These are phyloP conservation scores for Rhizopogon vesiculosus DNA, from an alignment of 768 basidiomycete genomes.

Conservation along the genomic window DNA sequence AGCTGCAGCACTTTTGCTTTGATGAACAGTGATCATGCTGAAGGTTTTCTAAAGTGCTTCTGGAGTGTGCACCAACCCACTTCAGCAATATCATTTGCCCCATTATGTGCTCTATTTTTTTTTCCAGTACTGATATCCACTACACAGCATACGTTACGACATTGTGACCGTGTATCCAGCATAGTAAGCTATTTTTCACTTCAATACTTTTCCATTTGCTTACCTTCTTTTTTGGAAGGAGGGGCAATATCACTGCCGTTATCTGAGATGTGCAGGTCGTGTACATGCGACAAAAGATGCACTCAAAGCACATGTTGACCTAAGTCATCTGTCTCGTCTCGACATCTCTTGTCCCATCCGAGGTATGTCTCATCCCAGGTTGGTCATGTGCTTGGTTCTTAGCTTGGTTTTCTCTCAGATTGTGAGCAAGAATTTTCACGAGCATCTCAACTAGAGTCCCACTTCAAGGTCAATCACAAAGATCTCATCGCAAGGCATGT, in stretches of 20 bases:
- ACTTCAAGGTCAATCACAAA: constrained; percentile 18
- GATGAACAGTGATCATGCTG: constrained; percentile 9
- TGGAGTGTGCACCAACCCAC: constrained; percentile 5
- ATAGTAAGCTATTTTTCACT: constrained; percentile 7
- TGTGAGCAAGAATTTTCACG: constrained; percentile 22
- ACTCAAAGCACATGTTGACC: constrained; percentile 22
- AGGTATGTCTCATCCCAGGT: constrained; percentile 11
- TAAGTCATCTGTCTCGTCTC: constrained; percentile 26
- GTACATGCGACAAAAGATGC: constrained; percentile 12
- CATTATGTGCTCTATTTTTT: background rate
- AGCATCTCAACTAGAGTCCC: constrained; percentile 16
- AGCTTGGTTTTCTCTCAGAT: constrained; percentile 10
- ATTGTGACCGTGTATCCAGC: constrained; percentile 15
- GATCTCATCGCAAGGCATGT: constrained; percentile 12
- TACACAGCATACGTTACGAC: constrained; percentile 20
- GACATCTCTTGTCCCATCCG: constrained; percentile 19
- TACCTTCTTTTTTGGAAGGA: constrained; percentile 11
- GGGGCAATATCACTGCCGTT: constrained; percentile 19
- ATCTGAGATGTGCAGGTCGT: constrained; percentile 24
- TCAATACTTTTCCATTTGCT: background rate
- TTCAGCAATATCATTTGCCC: background rate
- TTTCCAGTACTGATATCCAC: constrained; percentile 5
- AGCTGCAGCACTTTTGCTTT: constrained; percentile 6
- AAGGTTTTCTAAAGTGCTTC: constrained; percentile 16
- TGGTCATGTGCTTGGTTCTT: background rate